These are phyloP conservation scores for Reutealis trisperma DNA, from an alignment of 345 rosid genomes.

Conservation along the genomic window DNA sequence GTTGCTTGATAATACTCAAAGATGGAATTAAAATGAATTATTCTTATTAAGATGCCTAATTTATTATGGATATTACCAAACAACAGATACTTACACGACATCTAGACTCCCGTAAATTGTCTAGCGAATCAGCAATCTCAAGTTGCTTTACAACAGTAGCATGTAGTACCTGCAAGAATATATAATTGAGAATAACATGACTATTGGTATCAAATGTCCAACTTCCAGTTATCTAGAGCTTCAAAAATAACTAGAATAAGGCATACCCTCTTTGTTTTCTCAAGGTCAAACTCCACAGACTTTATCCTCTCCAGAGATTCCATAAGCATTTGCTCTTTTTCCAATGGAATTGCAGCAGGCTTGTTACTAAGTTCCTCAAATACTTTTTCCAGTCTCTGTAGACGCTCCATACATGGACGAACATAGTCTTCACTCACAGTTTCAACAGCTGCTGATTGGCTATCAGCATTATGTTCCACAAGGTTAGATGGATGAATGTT, in stretches of 20 bases:
- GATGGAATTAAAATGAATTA: not conserved
- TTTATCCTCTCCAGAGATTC: conserved; percentile 86
- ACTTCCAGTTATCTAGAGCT: not conserved
- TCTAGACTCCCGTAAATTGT: conserved; percentile 54
- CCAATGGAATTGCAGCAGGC: conserved; percentile 70
- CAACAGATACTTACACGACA: conserved; percentile 54
- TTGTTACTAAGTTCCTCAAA: conserved; percentile 62
- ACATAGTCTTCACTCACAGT: conserved; percentile 45
- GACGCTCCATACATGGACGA: conserved; percentile 71
- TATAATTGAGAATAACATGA: not conserved
- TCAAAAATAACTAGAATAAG: conserved; percentile 8
- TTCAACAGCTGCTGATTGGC: conserved; percentile 29
- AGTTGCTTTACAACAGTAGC: conserved; percentile 71
- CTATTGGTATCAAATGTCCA: not conserved
- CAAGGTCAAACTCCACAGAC: conserved; percentile 83
- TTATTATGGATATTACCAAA: not conserved
- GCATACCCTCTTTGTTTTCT: conserved; percentile 81
- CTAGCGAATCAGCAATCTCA: conserved; percentile 68
- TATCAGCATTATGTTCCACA: conserved; percentile 31
- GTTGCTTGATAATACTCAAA: not conserved
- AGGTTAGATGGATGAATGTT: conserved; percentile 46
- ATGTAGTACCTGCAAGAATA: conserved; percentile 62
- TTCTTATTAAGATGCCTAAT: not conserved
- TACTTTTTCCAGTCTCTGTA: conserved; percentile 65
- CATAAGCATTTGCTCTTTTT: conserved; percentile 77